Evolutionary conservation across 106 monocot species (phyloP), one percentile per base, ranked within the genome.

Genomic region (Iris macrosiphon): DNA sequence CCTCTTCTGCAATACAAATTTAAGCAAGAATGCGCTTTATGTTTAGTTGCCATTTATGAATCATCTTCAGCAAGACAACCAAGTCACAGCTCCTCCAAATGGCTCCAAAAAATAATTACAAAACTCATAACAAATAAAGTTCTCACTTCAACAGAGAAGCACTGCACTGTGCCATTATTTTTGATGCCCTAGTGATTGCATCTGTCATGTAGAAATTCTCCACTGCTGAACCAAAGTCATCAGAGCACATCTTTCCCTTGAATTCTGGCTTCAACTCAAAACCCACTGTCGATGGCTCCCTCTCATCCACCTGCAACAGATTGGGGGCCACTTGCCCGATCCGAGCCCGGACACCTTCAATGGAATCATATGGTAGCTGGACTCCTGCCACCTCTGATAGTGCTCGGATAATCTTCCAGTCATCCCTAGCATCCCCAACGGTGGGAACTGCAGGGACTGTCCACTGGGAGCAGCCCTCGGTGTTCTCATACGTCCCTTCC

Each of bases 111-210:
- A n/a, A n/a, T n/a, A n/a, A n/a, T n/a, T n/a, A 45, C 10, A 9
- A 9, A 5, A 45, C 44, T 15, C 12, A 45, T 45, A n/a, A 15
- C 44, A 44, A 17, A 57, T 18, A 19, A 13, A 5, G 11, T 34
- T 16, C 17, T 77, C 71, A 85, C 72, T 99, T 87, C 70, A 60
- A 61, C 39, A 91, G 59, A 7, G 64, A 32, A 20, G 91, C 71
- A 38, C 90, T 91, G 76, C 98, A 99, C 42, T 99, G 98, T 1
- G 98, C 87, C 98, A 99, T 91, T 25, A 91, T 98, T 74, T 98
- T 98, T 1, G 98, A 98, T 31, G 98, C 87, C 49, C 98, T 43
- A n/a, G 87, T 92, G 51, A 99, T 91, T 6, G 91, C 53, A 79
- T 99, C 79, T 0, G 98, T 99, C 91, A 99, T 91, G 63, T 99